Evolutionary conservation across 495 filamentous ascomycete genomes (phyloP), one percentile per base, ranked within the genome.

Genomic region (Evernia prunastri): DNA sequence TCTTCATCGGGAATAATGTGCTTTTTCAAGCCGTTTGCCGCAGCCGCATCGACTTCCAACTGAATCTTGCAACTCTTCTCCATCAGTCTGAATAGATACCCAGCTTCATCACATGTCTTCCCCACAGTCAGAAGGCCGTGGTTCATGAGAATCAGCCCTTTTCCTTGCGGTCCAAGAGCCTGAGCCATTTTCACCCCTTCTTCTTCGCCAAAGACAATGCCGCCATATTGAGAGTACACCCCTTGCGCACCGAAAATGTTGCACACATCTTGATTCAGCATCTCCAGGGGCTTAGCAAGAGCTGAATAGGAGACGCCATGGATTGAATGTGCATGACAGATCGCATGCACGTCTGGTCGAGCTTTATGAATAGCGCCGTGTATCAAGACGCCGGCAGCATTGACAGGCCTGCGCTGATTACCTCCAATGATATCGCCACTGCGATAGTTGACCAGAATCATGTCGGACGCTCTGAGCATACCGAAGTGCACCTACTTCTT

Each of bases 301-400:
- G 72, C 66, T 63, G 74, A 77, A 74, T 74, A 82, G 12, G 81
- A 77, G 68, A 77, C 76, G 6, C 76, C 78, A 66, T 80, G 72
- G 23, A 80, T 70, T 15, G 75, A 70, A 68, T 82, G 80, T 4
- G 79, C 79, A 69, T 81, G 80, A 40, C 78, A 79, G 25, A 77
- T 79, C 15, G 80, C 80, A 43, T 81, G 67, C 5, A 82, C 78
- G 74, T 82, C 80, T 15, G 78, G 78, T 17, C 80, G 72, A 15
- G 76, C 78, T 63, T 77, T 79, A 65, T 82, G 80, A 20, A 82
- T 77, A 61, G 79, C 79, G 0, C 73, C 77, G 71, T 82, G 88
- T 69, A 91, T 91, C 63, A 84, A 77, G 69, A 87, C 90, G 4
- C 86, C 88, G 7, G 88, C 86, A 29, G 84, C 82, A 72, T 90